Evolutionary conservation across 768 basidiomycete species (phyloP).

Genomic region (Lactarius psammicola): DNA sequence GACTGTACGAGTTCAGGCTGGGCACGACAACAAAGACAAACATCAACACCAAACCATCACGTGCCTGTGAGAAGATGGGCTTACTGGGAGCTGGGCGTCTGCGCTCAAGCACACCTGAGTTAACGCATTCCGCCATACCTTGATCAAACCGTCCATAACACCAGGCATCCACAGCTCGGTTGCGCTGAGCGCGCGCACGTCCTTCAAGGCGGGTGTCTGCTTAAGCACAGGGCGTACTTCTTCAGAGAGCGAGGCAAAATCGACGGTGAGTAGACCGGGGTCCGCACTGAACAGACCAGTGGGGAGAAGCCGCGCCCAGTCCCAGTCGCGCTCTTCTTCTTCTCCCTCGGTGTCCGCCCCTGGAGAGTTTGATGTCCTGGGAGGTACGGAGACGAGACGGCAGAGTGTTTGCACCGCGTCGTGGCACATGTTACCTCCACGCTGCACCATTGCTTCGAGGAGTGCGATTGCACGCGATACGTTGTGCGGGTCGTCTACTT

Average conservation of each 20-base stretch:
- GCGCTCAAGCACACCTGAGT: constrained; percentile 46
- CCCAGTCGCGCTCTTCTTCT: constrained; percentile 40
- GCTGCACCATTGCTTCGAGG: constrained; percentile 56
- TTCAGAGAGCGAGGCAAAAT: constrained; percentile 47
- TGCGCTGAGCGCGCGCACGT: constrained; percentile 55
- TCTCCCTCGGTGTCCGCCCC: neutral
- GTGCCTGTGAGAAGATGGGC: constrained; percentile 30
- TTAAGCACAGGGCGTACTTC: constrained; percentile 54
- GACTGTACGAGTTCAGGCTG: constrained; percentile 50
- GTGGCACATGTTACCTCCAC: constrained; percentile 48
- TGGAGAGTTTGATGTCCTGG: neutral
- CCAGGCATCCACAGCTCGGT: constrained; percentile 56
- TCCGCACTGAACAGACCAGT: constrained; percentile 53
- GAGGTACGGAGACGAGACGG: constrained; percentile 37
- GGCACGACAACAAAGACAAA: constrained; percentile 4
- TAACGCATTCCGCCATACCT: constrained; percentile 52
- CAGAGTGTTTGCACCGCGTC: constrained; percentile 56
- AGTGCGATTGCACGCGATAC: constrained; percentile 49
- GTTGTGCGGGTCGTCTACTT: constrained; percentile 37
- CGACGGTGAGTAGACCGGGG: constrained; percentile 54
- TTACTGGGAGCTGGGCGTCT: constrained; percentile 49
- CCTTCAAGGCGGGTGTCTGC: constrained; percentile 50
- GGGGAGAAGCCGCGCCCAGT: constrained; percentile 49
- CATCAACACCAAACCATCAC: constrained; percentile 8
- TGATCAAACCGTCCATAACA: constrained; percentile 52